These are phyloP conservation scores for Solanum chiquidenum DNA, from an alignment of 257 asterid species.

Conservation along the genomic window DNA sequence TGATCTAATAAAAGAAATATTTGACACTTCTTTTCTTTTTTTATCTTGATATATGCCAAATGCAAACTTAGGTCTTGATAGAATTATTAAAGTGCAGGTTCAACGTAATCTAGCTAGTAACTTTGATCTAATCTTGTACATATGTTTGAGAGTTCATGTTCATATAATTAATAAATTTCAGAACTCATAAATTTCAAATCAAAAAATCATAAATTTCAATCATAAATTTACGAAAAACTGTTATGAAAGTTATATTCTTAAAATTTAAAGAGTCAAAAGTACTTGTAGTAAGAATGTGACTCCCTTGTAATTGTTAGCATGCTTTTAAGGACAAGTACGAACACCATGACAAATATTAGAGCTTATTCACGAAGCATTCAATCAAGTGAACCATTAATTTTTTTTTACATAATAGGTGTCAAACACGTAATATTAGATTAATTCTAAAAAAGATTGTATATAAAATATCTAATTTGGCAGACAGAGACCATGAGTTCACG, in stretches of 20 bases:
- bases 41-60: background rate
- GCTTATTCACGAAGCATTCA: too few species aligned
- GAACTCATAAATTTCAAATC: background rate
- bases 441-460: too few species aligned
- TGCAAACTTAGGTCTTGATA: background rate
- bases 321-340: too few species aligned
- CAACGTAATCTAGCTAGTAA: background rate
- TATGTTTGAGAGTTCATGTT: background rate
- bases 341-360: too few species aligned
- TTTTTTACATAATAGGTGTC: background rate
- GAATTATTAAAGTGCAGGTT: background rate
- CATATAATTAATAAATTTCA: background rate
- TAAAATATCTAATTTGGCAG: background rate
- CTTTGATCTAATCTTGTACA: background rate
- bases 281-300: too few species aligned
- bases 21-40: background rate
- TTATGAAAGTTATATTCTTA: background rate
- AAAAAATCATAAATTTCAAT: background rate
- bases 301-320: too few species aligned
- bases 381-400: too few species aligned
- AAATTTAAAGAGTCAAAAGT: too few species aligned
- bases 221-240: background rate
- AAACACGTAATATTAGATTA: background rate
- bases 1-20: background rate
- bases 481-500: background rate